Conservation (phyloP, 352 stramenopile species). For the Aphanomyces euteiches region DNA sequence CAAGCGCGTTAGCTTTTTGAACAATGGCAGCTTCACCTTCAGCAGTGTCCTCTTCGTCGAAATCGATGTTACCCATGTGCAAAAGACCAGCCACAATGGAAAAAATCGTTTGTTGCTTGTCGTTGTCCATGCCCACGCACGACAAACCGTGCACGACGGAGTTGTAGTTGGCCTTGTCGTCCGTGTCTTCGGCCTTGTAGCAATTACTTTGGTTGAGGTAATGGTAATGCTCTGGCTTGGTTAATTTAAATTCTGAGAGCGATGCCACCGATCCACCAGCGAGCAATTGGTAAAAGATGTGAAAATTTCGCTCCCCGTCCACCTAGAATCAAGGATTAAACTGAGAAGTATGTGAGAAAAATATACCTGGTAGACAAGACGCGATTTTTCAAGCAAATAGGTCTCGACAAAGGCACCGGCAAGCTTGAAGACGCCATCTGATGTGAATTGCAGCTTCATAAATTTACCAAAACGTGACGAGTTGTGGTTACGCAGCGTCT, state of each 20-base stretch:
- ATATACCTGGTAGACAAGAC: constrained; percentile 73
- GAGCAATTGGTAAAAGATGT: constrained; percentile 94
- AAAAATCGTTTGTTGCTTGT: constrained; percentile 84
- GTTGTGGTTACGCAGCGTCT: constrained; percentile 94
- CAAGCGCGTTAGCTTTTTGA: constrained; percentile 60
- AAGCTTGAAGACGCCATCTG: constrained; percentile 76
- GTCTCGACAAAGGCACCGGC: constrained; percentile 84
- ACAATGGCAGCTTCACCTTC: constrained; percentile 76
- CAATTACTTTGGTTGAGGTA: constrained; percentile 94
- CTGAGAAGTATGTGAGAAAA: constrained; percentile 26
- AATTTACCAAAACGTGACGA: constrained; percentile 94
- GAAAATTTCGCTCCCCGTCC: constrained; percentile 91
- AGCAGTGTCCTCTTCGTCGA: constrained; percentile 86
- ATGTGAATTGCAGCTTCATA: constrained; percentile 94
- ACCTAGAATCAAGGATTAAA: constrained; percentile 39
- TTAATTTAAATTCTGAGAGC: constrained; percentile 62
- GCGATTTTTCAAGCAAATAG: constrained; percentile 85
- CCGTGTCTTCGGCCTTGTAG: constrained; percentile 88
- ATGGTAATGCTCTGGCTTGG: constrained; percentile 81
- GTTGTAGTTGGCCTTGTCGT: constrained; percentile 82
- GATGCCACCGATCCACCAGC: constrained; percentile 51
- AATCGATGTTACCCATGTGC: constrained; percentile 95
- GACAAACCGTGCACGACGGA: constrained; percentile 63
- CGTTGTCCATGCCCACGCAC: constrained; percentile 72
- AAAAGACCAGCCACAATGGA: constrained; percentile 90